phyloP scores from a whole-genome alignment of 2,329 filamentous ascomycete species.

The Chaetomiaceae sp. region DNA sequence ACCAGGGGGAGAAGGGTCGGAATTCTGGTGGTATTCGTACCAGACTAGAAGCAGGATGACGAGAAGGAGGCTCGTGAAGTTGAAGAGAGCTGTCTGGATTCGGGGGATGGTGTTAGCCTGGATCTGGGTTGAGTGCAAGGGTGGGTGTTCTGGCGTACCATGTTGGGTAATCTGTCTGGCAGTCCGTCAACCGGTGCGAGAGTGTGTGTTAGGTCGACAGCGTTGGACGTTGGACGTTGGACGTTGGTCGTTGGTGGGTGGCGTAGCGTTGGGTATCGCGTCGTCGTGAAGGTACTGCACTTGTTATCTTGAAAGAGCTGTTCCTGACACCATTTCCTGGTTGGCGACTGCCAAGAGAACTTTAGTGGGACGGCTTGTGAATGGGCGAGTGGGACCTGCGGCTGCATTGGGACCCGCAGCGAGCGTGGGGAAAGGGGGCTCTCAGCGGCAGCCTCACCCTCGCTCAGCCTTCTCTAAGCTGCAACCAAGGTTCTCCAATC shows the following conservation, averaged over 20 bases:
- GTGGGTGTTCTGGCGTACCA: slow-evolving; percentile 23
- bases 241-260: not conserved
- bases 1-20: no score
- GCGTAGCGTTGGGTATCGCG: not conserved
- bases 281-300: not conserved
- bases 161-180: slow-evolving; percentile 9
- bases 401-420: not conserved
- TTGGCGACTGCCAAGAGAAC: not conserved
- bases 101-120: slow-evolving; percentile 6
- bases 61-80: slow-evolving; percentile 94
- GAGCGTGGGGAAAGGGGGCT: not conserved
- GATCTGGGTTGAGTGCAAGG: not conserved
- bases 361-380: not conserved
- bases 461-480: not conserved
- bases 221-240: not conserved
- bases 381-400: not conserved
- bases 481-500: not conserved
- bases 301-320: not conserved
- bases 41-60: slow-evolving; percentile 94
- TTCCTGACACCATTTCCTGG: not conserved
- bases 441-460: not conserved
- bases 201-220: not conserved
- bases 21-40: no score
- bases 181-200: not conserved
- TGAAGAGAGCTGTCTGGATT: slow-evolving; percentile 86